These are phyloP conservation scores for Penicillium sp. DNA, from an alignment of 2,329 filamentous ascomycete species.

Conservation along the genomic window DNA sequence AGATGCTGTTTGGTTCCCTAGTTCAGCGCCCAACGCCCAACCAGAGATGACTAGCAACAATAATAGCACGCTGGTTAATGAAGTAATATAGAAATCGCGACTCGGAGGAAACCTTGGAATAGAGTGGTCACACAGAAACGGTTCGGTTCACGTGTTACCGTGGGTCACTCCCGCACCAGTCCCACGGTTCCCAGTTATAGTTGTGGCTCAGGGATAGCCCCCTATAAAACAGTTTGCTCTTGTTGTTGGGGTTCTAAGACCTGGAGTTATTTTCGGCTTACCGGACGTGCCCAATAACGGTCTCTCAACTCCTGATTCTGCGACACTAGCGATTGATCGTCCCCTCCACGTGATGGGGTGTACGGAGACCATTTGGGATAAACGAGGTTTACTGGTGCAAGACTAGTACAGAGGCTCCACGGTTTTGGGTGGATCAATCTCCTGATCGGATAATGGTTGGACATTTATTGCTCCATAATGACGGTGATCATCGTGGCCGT, in stretches of 20 bases:
- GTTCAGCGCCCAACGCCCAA: constrained; percentile 15
- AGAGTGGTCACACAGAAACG: not conserved
- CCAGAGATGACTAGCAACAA: not conserved
- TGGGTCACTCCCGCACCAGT: constrained; percentile 1
- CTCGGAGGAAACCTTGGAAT: not conserved
- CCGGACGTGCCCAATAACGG: not conserved
- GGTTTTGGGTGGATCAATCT: not conserved
- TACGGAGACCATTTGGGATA: not conserved
- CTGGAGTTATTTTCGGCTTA: not conserved
- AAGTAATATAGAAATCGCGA: not conserved
- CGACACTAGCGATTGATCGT: constrained; percentile 1
- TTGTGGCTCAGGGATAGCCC: not conserved
- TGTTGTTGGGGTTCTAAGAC: not conserved
- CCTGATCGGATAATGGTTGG: not conserved
- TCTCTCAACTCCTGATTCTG: not conserved
- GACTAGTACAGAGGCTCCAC: not conserved
- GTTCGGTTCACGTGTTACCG: constrained; percentile 2
- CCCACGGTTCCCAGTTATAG: not conserved
- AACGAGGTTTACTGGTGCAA: not conserved
- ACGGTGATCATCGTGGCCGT: not conserved
- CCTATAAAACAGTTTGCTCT: not conserved
- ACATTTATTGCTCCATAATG: not conserved
- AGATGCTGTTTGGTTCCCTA: constrained; percentile 8
- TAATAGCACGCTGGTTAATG: not conserved
- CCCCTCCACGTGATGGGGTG: not conserved